Conservation (phyloP, 805 yeast species). For the Diddensiella transvaalensis region DNA sequence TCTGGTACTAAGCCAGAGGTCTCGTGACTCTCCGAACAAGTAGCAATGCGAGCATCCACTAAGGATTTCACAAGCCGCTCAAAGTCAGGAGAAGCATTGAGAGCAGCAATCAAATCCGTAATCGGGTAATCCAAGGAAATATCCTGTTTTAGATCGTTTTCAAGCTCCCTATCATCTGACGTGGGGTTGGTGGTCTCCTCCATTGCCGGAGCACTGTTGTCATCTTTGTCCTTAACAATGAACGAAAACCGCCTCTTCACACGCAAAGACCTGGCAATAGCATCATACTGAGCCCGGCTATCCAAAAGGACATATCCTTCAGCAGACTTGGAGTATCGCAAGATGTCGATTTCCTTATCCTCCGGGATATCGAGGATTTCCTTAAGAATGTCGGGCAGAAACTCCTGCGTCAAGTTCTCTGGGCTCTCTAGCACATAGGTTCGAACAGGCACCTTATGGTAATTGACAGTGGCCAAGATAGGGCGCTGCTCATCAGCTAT, state of each 20-base stretch:
- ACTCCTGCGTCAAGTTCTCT: neutral
- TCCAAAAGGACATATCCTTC: conserved; percentile 14
- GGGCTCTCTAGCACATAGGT: neutral
- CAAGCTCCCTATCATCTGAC: conserved; percentile 18
- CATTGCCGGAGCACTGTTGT: conserved; percentile 40
- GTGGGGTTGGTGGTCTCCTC: conserved; percentile 26
- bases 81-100: neutral
- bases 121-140: too few species aligned
- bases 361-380: neutral
- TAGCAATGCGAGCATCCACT: neutral
- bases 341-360: conserved; percentile 3
- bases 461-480: neutral
- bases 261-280: conserved; percentile 15
- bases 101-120: neutral
- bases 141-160: neutral
- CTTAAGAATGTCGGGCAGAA: neutral
- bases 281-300: conserved; percentile 10
- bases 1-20: neutral
- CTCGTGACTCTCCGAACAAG: neutral
- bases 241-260: conserved; percentile 19
- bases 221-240: conserved; percentile 31
- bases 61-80: too few species aligned
- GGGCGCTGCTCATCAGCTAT: neutral
- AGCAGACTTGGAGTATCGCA: conserved; percentile 19
- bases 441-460: neutral